Evolutionary conservation across 2,329 filamentous ascomycete genomes (phyloP).

Genomic region (Colletotrichum tropicale): DNA sequence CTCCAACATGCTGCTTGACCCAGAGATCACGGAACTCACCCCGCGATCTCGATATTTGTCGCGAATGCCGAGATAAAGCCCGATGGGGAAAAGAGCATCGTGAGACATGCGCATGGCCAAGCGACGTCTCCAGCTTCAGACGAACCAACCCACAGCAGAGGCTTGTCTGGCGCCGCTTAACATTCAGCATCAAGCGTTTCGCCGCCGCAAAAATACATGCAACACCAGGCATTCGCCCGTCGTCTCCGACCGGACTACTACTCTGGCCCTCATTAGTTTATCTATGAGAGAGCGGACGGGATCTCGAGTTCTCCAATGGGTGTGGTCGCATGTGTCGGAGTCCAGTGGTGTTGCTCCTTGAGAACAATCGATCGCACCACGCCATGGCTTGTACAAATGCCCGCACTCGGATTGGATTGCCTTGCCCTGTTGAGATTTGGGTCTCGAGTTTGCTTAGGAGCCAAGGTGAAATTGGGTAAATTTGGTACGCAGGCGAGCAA

Average conservation of each 20-base stretch:
- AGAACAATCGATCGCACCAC: neutral
- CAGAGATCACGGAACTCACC: neutral
- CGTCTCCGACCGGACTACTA: slow-evolving; percentile 20
- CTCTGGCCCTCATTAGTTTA: slow-evolving; percentile 19
- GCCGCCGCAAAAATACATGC: neutral
- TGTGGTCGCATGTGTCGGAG: slow-evolving; percentile 12
- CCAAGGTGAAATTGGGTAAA: neutral
- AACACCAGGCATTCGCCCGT: slow-evolving; percentile 16
- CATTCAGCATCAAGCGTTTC: neutral
- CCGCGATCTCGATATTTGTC: neutral
- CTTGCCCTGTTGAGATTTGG: neutral
- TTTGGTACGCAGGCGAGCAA: neutral
- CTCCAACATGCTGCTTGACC: neutral
- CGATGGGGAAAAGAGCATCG: neutral
- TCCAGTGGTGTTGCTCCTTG: neutral
- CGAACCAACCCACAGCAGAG: neutral
- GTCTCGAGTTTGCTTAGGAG: neutral
- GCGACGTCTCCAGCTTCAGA: neutral
- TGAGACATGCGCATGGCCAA: neutral
- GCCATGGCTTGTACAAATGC: neutral
- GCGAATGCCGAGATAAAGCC: neutral
- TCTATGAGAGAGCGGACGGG: slow-evolving; percentile 20
- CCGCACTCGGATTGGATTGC: neutral
- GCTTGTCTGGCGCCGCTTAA: neutral
- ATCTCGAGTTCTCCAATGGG: slow-evolving; percentile 19